Evolutionary conservation across 257 asterid species (phyloP).

Genomic region (Salvia splendens): DNA sequence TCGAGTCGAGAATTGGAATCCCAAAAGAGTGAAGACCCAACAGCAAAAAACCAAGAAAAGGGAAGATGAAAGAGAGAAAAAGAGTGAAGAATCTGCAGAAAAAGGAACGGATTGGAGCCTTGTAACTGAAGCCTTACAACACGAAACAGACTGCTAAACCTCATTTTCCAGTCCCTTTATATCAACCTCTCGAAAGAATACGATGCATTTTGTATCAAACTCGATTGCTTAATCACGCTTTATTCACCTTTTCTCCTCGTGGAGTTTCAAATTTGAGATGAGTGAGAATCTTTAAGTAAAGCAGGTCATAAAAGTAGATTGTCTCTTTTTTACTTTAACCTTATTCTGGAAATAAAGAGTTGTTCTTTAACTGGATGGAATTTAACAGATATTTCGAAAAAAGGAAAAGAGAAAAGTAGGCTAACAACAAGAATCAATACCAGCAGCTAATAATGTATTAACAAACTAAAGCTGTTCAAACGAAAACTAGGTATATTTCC

Average conservation of each 20-base stretch:
- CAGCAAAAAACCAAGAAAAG: background rate
- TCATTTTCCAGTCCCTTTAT: slow-evolving; percentile 22
- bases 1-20: background rate
- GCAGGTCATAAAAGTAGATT: slow-evolving; percentile 62
- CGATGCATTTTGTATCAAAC: slow-evolving; percentile 40
- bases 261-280: slow-evolving; percentile 9
- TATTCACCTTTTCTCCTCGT: background rate
- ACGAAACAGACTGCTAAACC: slow-evolving; percentile 54
- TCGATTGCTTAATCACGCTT: background rate
- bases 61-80: slow-evolving; percentile 3
- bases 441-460: background rate
- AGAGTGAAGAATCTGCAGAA: slow-evolving; percentile 52
- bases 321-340: slow-evolving; percentile 37
- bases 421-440: slow-evolving; percentile 45
- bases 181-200: slow-evolving; percentile 42
- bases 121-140: slow-evolving; percentile 56
- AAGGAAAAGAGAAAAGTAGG: slow-evolving; percentile 35
- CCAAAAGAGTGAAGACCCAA: background rate
- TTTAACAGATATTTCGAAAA: slow-evolving; percentile 52
- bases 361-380: slow-evolving; percentile 38
- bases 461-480: background rate
- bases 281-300: slow-evolving; percentile 61
- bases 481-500: slow-evolving; percentile 7
- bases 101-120: slow-evolving; percentile 62
- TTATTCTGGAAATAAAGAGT: slow-evolving; percentile 40